Conservation (phyloP, 139 green algal genomes). For the Asterochloris sp. region DNA sequence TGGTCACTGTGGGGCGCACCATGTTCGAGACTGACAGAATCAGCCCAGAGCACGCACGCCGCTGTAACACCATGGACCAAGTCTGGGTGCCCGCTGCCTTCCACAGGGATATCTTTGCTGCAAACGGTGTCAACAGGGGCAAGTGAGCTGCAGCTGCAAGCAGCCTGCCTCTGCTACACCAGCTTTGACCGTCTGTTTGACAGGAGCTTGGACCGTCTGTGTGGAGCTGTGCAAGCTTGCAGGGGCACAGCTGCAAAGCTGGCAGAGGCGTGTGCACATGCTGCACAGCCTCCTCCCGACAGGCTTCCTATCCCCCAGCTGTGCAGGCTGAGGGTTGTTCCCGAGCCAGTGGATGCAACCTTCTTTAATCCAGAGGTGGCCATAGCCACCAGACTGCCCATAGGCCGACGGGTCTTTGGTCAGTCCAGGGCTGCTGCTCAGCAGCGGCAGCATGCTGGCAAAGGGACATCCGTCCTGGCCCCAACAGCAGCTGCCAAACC, state of each 20-base stretch:
- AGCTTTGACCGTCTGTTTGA: no score
- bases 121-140: neutral
- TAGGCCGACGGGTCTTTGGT: constrained; percentile 46
- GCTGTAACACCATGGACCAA: constrained; percentile 61
- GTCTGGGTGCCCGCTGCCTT: constrained; percentile 66
- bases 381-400: constrained; percentile 35
- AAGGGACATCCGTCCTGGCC: neutral
- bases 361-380: constrained; percentile 41
- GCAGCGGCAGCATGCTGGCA: neutral
- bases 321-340: constrained; percentile 41
- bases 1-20: constrained; percentile 50
- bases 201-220: no score
- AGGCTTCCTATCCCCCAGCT: no score
- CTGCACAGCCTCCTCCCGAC: no score
- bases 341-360: constrained; percentile 53
- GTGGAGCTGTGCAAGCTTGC: no score
- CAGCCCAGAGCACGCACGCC: constrained; percentile 21
- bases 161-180: constrained; percentile 1
- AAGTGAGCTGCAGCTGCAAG: neutral
- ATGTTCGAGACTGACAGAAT: constrained; percentile 66
- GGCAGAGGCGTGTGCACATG: no score
- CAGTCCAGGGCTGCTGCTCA: constrained; percentile 3
- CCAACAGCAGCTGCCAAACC: neutral
- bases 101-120: constrained; percentile 36
- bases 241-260: no score